phyloP scores from a whole-genome alignment of 805 yeast genomes.

The Candida dajiaensis region DNA sequence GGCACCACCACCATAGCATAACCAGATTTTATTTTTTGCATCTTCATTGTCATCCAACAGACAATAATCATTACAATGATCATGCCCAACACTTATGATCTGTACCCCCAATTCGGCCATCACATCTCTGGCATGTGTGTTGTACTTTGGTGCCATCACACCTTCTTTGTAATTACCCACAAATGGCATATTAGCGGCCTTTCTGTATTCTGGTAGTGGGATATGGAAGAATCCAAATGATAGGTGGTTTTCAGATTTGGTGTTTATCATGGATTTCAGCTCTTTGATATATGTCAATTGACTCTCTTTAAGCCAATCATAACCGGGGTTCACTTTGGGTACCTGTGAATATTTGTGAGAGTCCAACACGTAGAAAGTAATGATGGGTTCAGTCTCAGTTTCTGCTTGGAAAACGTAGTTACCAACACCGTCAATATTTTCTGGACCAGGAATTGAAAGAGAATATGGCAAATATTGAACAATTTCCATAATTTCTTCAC shows the following conservation, averaged over 20 bases:
- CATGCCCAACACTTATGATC: constrained; percentile 85
- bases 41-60: constrained; percentile 40
- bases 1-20: constrained; percentile 90
- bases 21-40: constrained; percentile 46
- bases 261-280: constrained; percentile 26
- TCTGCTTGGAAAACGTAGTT: constrained; percentile 60
- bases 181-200: constrained; percentile 34
- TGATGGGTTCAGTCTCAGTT: constrained; percentile 33
- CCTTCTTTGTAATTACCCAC: constrained; percentile 69
- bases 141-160: constrained; percentile 69
- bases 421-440: constrained; percentile 72
- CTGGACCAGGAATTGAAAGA: constrained; percentile 56
- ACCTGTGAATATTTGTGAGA: constrained; percentile 69
- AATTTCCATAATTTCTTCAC: constrained; percentile 56
- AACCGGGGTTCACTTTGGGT: constrained; percentile 68
- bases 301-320: constrained; percentile 75
- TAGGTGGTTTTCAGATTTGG: constrained; percentile 34
- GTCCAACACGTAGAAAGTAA: constrained; percentile 73
- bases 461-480: constrained; percentile 62
- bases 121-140: constrained; percentile 58
- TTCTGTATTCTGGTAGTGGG: constrained; percentile 80
- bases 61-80: constrained; percentile 93
- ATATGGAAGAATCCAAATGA: constrained; percentile 94
- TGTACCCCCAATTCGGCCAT: constrained; percentile 58
- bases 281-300: constrained; percentile 56